phyloP scores from a whole-genome alignment of 306 rosid species.

The Neltuma alba region DNA sequence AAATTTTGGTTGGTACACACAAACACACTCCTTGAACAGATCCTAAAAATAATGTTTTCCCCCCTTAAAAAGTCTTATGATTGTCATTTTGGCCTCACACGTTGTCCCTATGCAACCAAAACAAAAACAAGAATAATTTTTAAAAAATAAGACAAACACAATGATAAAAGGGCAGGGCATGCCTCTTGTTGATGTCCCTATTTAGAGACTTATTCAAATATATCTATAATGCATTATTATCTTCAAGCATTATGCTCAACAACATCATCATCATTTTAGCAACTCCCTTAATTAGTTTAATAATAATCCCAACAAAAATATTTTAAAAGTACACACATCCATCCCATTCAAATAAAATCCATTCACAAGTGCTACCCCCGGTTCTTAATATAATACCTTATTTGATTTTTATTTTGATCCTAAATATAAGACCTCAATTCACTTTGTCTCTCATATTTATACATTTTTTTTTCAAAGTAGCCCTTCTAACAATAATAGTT shows the following conservation, averaged over 20 bases:
- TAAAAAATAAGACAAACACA: conserved; percentile 29
- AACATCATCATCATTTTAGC: conserved; percentile 45
- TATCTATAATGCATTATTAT: conserved; percentile 17
- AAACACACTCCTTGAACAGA: no score
- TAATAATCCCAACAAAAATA: background rate
- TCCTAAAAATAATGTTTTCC: background rate
- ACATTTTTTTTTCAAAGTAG: no score
- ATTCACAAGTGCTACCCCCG: no score
- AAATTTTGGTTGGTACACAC: background rate
- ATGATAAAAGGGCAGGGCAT: conserved; percentile 28
- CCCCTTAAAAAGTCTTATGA: background rate
- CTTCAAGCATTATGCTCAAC: conserved; percentile 33
- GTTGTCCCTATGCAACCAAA: background rate
- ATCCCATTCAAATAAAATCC: background rate
- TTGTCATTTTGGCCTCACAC: background rate
- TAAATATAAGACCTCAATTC: no score
- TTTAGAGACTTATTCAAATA: background rate
- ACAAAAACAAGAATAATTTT: background rate
- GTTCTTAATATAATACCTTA: no score
- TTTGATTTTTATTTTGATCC: no score
- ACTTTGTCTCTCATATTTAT: no score
- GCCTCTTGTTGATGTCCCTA: conserved; percentile 7
- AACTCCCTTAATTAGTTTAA: background rate
- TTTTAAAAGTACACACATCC: background rate
- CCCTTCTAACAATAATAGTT: no score